Conservation (phyloP, 129 eudicot species). For the sunflower (Helianthus annuus) region HanXRQr2.0-SUNRISE NC_035448.2:128306633-128307132, state of each 20-base stretch:
- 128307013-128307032: constrained; percentile 30
- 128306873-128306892: constrained; percentile 63
- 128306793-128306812: constrained; percentile 9
- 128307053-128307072: constrained; percentile 15
- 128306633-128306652: constrained; percentile 90
- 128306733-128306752: constrained; percentile 1
- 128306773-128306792: background rate
- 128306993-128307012: background rate
- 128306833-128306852: constrained; percentile 55
- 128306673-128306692: constrained; percentile 81
- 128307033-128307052: constrained; percentile 22
- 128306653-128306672: constrained; percentile 94
- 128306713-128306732: constrained; percentile 65
- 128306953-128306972: constrained; percentile 10
- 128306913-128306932: constrained; percentile 55
- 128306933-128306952: constrained; percentile 28
- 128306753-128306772: background rate
- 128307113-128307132: constrained; percentile 1
- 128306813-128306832: constrained; percentile 14
- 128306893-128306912: constrained; percentile 73
- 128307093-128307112: constrained; percentile 14
- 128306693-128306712: constrained; percentile 73
- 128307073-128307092: constrained; percentile 21
- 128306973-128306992: background rate
- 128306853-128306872: constrained; percentile 53